These are phyloP conservation scores for Tieghemiomyces parasiticus DNA, from an alignment of 192 early-diverging fungal species.

Conservation along the genomic window DNA sequence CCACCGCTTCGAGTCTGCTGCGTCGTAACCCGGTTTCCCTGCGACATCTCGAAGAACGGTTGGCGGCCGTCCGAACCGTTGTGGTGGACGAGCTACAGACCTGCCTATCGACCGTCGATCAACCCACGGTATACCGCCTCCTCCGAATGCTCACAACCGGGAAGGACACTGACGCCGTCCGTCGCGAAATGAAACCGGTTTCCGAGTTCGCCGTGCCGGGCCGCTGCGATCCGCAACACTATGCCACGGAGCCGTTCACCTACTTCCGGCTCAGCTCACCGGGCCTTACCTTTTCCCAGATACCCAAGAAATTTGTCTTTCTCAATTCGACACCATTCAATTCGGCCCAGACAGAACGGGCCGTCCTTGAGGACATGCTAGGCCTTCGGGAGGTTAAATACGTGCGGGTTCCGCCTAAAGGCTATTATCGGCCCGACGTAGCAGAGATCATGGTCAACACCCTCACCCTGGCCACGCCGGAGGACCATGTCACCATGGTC, in stretches of 20 bases:
- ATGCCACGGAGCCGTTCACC: neutral
- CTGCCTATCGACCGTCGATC: neutral
- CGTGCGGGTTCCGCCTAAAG: neutral
- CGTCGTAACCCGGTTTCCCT: neutral
- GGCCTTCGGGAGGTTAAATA: neutral
- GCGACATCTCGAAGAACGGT: slow-evolving; percentile 1
- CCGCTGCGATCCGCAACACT: neutral
- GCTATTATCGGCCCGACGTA: neutral
- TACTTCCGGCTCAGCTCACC: neutral
- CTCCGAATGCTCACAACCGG: neutral
- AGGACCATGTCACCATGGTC: neutral
- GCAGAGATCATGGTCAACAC: neutral
- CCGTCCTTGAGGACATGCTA: neutral
- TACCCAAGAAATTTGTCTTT: neutral
- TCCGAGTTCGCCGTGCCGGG: neutral
- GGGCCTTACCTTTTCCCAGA: neutral
- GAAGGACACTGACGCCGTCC: neutral
- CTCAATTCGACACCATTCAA: neutral
- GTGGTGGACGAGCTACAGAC: neutral
- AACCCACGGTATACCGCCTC: neutral
- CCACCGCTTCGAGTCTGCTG: neutral
- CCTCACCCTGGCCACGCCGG: neutral
- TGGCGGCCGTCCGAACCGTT: neutral
- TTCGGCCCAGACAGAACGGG: neutral
- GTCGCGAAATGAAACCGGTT: too few relatives aligned